Conservation (phyloP, 2,329 filamentous ascomycete genomes). For the Stachybotrys chartarum region DNA sequence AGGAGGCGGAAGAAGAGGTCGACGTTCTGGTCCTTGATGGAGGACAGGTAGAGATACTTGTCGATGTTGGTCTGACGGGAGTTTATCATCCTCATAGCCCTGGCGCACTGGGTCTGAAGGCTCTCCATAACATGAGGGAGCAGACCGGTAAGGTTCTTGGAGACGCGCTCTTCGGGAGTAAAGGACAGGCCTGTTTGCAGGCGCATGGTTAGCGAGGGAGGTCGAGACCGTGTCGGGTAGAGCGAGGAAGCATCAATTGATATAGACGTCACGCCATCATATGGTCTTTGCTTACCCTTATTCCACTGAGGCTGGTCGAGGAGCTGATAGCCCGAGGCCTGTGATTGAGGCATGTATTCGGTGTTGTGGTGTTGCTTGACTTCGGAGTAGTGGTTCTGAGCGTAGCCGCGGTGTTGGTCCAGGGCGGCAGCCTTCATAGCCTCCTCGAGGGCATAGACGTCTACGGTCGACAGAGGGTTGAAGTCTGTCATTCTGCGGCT, state of each 20-base stretch:
- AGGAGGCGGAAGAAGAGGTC: slow-evolving; percentile 80
- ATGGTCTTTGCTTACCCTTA: slow-evolving; percentile 48
- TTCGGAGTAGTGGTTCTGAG: slow-evolving; percentile 47
- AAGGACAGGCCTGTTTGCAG: slow-evolving; percentile 49
- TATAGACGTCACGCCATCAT: too few species aligned
- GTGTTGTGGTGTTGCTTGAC: slow-evolving; percentile 47
- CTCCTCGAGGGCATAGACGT: slow-evolving; percentile 50
- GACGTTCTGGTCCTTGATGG: slow-evolving; percentile 66
- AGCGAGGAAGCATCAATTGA: too few species aligned
- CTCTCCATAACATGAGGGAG: slow-evolving; percentile 58
- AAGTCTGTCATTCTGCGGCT: slow-evolving; percentile 42
- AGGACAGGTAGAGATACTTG: slow-evolving; percentile 77
- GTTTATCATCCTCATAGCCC: slow-evolving; percentile 69
- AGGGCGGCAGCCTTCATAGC: slow-evolving; percentile 53
- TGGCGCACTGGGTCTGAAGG: slow-evolving; percentile 51
- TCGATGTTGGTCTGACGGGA: slow-evolving; percentile 64
- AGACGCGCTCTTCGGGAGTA: slow-evolving; percentile 54
- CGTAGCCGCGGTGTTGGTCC: slow-evolving; percentile 54
- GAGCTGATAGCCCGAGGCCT: slow-evolving; percentile 54
- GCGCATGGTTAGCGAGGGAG: slow-evolving; percentile 6
- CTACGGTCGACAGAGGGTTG: slow-evolving; percentile 50
- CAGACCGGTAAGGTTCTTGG: slow-evolving; percentile 59
- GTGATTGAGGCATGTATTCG: slow-evolving; percentile 43
- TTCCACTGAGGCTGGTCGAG: slow-evolving; percentile 58
- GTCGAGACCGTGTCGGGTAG: too few species aligned